A percentile compares a stretch with the other conserved stretches of the same genome.
Conservation (phyloP, 768 basidiomycete species). For the Solioccasus polychromus region DNA sequence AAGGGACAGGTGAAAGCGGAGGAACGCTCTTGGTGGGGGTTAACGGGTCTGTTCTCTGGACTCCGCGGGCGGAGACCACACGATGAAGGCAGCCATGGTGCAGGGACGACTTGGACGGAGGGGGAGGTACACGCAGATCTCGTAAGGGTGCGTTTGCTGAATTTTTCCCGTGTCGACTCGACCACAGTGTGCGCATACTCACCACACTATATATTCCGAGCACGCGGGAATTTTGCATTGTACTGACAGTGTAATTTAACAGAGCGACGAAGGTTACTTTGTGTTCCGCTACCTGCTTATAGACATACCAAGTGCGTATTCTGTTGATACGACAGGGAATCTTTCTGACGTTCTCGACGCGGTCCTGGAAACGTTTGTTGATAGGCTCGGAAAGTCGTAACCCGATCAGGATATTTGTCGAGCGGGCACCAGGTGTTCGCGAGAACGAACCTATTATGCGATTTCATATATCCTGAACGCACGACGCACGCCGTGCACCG, state of each 20-base stretch:
- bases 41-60: constrained; percentile 69
- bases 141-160: constrained; percentile 53
- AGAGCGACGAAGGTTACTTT: constrained; percentile 79
- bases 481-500: constrained; percentile 9
- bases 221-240: background rate
- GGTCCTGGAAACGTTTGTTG: constrained; percentile 9
- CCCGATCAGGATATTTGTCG: constrained; percentile 67
- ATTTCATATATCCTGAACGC: constrained; percentile 46
- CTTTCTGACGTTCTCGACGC: background rate
- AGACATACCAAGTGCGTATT: constrained; percentile 70
- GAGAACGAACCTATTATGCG: constrained; percentile 72
- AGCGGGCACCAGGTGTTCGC: constrained; percentile 59
- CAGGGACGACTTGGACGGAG: constrained; percentile 55
- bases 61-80: constrained; percentile 43
- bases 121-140: constrained; percentile 83
- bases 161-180: constrained; percentile 3
- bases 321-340: constrained; percentile 16
- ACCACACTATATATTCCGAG: background rate
- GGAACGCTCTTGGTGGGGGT: constrained; percentile 44
- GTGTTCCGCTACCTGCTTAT: constrained; percentile 74
- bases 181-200: background rate
- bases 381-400: constrained; percentile 61
- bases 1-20: constrained; percentile 30
- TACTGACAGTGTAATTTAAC: constrained; percentile 12
- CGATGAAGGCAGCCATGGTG: constrained; percentile 30